Percentiles rank a stretch among this genome's conserved stretches.
phyloP scores from a whole-genome alignment of 108 stramenopile genomes.

The Conticribra weissflogii region DNA sequence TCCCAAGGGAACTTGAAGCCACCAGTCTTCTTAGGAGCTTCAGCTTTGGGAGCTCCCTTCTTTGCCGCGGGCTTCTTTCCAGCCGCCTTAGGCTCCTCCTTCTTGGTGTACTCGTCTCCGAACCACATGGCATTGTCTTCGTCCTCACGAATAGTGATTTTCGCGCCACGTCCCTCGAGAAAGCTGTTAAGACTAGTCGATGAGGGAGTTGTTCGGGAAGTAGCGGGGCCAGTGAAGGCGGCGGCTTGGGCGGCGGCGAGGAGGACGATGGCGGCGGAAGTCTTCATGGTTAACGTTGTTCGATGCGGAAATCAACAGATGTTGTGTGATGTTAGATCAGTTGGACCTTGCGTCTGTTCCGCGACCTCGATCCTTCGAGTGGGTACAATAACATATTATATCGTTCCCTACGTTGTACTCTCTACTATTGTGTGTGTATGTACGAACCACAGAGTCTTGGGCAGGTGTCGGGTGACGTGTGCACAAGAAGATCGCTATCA shows the following conservation, averaged over 20 bases:
- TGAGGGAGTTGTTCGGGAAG: constrained; percentile 11
- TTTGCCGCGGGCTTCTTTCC: constrained; percentile 40
- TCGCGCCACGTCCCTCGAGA: constrained; percentile 49
- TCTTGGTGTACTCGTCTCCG: constrained; percentile 39
- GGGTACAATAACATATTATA: too few species aligned
- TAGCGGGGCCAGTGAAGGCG: constrained; percentile 8
- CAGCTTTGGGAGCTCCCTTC: constrained; percentile 41
- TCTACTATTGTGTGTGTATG: too few species aligned
- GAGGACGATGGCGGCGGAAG: constrained; percentile 26
- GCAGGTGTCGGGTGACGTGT: too few species aligned
- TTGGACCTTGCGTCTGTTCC: too few species aligned
- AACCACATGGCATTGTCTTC: constrained; percentile 64
- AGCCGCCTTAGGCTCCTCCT: constrained; percentile 34
- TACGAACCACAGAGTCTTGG: too few species aligned
- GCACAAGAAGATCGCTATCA: too few species aligned
- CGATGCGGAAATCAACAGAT: too few species aligned
- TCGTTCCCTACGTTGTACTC: too few species aligned
- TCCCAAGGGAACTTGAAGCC: constrained; percentile 55
- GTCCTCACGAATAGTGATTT: constrained; percentile 59
- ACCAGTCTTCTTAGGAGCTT: constrained; percentile 10
- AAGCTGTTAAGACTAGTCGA: constrained; percentile 40
- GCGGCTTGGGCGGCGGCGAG: constrained; percentile 33
- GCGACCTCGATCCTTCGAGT: too few species aligned
- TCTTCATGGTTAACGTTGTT: constrained; percentile 33
- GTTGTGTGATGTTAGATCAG: too few species aligned